Evolutionary conservation across 495 filamentous ascomycete species (phyloP).

Genomic region (Astrocystis sublimbata): DNA sequence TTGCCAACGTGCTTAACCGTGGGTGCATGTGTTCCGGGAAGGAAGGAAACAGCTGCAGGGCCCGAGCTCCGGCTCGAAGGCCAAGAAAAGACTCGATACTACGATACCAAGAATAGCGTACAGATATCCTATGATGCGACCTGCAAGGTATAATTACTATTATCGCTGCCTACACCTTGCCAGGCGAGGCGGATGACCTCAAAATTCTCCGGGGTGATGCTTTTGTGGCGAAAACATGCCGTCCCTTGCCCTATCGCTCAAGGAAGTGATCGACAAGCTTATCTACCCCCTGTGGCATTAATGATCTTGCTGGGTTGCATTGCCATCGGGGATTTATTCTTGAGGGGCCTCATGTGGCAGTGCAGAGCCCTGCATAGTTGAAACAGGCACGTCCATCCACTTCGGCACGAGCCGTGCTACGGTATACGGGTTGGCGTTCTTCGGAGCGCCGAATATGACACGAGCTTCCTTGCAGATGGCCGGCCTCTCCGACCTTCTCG

Average conservation of each 20-base stretch:
- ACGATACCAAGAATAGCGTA: conserved; percentile 11
- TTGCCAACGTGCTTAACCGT: background rate
- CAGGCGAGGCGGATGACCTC: conserved; percentile 1
- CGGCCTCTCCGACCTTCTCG: conserved; percentile 1
- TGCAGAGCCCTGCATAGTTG: conserved; percentile 11
- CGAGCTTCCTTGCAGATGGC: conserved; percentile 13
- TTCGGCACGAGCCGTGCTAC: conserved; percentile 6
- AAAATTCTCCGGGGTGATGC: background rate
- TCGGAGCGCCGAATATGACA: conserved; percentile 20
- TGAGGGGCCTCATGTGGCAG: conserved; percentile 16
- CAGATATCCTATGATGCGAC: background rate
- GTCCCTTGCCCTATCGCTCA: background rate
- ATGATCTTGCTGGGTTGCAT: conserved; percentile 15
- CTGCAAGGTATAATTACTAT: background rate
- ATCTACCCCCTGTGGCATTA: background rate
- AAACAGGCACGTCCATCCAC: conserved; percentile 4
- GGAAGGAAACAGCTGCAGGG: background rate
- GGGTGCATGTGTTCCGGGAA: background rate
- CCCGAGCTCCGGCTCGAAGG: conserved; percentile 2
- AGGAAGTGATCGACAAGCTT: conserved; percentile 1
- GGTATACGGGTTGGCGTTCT: conserved; percentile 5
- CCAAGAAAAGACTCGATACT: background rate
- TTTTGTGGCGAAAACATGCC: background rate
- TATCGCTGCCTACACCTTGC: conserved; percentile 7
- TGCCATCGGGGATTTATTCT: conserved; percentile 11